Conservation (phyloP, 1,284 basidiomycete genomes). For the Cutaneotrichosporon sp. region DNA sequence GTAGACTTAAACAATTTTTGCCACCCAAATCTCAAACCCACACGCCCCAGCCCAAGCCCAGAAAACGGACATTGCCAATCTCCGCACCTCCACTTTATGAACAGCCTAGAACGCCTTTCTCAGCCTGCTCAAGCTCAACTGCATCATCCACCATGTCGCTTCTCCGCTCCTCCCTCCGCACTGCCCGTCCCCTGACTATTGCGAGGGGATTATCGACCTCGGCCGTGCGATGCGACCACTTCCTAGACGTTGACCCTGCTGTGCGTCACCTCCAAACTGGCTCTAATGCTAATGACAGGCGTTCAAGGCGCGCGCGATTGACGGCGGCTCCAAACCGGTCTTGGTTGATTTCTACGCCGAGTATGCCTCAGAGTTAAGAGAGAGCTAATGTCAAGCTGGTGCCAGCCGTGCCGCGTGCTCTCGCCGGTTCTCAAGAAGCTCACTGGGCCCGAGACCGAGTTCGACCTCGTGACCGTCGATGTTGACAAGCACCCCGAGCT, state of each 20-base stretch:
- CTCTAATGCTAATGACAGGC: slow-evolving; percentile 21
- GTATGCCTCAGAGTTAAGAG: slow-evolving; percentile 18
- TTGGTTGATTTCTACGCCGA: slow-evolving; percentile 53
- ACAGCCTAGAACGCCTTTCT: not conserved
- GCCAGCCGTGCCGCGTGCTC: slow-evolving; percentile 52
- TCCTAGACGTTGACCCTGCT: slow-evolving; percentile 36
- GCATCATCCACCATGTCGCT: slow-evolving; percentile 17
- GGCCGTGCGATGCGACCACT: slow-evolving; percentile 35
- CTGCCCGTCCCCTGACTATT: not conserved
- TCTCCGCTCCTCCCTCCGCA: slow-evolving; percentile 20
- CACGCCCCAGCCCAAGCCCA: no score
- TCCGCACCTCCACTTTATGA: slow-evolving; percentile 5
- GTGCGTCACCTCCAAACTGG: slow-evolving; percentile 17
- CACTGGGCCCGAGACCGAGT: slow-evolving; percentile 39
- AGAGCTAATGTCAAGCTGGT: slow-evolving; percentile 41
- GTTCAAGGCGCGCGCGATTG: slow-evolving; percentile 35
- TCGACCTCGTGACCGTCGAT: slow-evolving; percentile 49
- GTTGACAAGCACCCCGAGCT: slow-evolving; percentile 49
- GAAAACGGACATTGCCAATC: not conserved
- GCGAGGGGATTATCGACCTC: slow-evolving; percentile 25
- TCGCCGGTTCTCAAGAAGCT: slow-evolving; percentile 47
- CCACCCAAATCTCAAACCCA: slow-evolving; percentile 13
- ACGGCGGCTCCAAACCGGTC: slow-evolving; percentile 37
- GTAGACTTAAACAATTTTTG: slow-evolving; percentile 17
- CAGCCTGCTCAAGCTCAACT: not conserved